Evolutionary conservation across 2,329 filamentous ascomycete species (phyloP), one percentile per base, ranked within the genome.

Genomic region (Verticillium dahliae): DNA sequence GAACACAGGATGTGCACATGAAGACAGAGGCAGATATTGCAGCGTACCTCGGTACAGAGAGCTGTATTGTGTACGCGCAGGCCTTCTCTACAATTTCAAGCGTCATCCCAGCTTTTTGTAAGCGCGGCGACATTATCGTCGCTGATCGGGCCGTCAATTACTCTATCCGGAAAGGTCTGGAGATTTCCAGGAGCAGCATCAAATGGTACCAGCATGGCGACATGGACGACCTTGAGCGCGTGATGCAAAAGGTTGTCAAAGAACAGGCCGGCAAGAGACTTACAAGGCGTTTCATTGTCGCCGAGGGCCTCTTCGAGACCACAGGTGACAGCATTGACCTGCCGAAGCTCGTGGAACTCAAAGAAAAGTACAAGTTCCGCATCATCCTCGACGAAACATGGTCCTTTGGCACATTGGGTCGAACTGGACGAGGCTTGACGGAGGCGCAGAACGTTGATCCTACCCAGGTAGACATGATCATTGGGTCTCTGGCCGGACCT

Each of bases 371-470:
- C 84, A 99, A 97, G 79, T 99, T 98, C 80, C 92, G 95, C 69
- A 85, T 99, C 61, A 96, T 98, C 67, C 87, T 99, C 41, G 95
- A 99, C 74, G 95, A 99, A 80, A 97, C 93, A 1, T 96, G 91
- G 89, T 97, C 93, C 1, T 99, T 98, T 73, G 96, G 94, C 63
- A 90, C 98, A 18, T 84, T 99, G 5, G 95, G 95, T 57, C 85
- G 92, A 64, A 97, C 92, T 33, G 96, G 95, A 22, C 89, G 92
- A 59, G 95, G 95, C 62, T 82, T 98, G 45, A 98, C 95, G 0
- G 96, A 99, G 78, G 91, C 94, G 6, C 95, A 98, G 72, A 97
- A 98, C 69, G 94, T 99, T 18, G 95, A 98, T 73, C 88, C 94
- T 0, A 86, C 89, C 10, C 90, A 96, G 72, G 88, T 99, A 58